Conservation (phyloP, 1,139 yeast species). For the Diutina neorugosa region DNA sequence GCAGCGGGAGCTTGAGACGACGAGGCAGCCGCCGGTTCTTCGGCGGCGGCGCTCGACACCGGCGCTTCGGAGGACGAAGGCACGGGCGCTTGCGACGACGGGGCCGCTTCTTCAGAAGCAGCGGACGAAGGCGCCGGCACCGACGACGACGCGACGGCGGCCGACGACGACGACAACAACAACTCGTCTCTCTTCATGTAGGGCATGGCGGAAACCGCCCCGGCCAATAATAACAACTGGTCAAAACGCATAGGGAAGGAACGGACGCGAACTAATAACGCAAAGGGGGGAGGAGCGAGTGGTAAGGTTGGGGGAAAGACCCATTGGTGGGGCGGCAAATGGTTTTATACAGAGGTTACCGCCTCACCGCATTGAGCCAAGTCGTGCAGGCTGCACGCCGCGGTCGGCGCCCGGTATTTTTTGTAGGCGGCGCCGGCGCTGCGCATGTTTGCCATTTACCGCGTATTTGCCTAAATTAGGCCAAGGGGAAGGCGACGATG, state of each 20-base stretch:
- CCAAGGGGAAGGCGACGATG: neutral
- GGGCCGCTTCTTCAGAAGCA: neutral
- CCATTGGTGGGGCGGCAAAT: neutral
- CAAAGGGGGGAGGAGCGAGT: neutral
- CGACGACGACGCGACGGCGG: neutral
- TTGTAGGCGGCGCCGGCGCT: neutral
- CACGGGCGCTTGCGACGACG: neutral
- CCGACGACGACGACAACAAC: neutral
- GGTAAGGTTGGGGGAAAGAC: neutral
- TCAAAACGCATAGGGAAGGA: conserved; percentile 2
- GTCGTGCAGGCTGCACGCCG: neutral
- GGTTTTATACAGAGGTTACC: neutral
- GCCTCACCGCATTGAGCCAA: neutral
- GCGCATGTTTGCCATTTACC: neutral
- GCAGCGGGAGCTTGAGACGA: neutral
- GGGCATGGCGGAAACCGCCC: conserved; percentile 1
- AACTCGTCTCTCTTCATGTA: neutral
- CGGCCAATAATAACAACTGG: conserved; percentile 1
- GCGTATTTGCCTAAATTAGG: neutral
- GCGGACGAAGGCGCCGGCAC: neutral
- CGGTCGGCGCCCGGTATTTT: neutral
- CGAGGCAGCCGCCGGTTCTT: neutral
- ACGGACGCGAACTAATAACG: conserved; percentile 2
- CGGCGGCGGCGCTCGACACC: neutral
- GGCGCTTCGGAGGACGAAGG: neutral